Base-by-base conservation (phyloP, 129 eudicot species). In the Pittosporum tobira region DNA sequence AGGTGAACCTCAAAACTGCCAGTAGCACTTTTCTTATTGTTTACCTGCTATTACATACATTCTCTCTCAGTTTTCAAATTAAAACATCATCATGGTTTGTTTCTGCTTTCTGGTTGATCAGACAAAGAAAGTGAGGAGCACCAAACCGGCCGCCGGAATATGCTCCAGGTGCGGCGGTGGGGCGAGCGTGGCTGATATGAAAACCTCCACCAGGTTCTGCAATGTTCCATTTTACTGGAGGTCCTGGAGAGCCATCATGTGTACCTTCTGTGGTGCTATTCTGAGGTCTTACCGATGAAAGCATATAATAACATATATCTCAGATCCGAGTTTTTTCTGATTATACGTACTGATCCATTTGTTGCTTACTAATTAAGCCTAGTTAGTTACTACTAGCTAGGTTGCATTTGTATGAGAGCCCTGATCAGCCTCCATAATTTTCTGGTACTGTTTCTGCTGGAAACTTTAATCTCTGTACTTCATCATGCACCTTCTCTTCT, bases 161-260 rank as follows among this genome's bases (percentile, higher is more conserved):
- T 88, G 96, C 67, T 88, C 96, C 19, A 69, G 88, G 73, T 88
- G 96, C 65, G 79, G 80, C 40, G 73, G 83, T n/a, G 94, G 90
- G 5, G 96, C 96, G 0, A 75, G 75, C 27, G 91, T 88, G 18
- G 96, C 96, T 0, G 94, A 84, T 30, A 88, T 88, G 87, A 76
- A 69, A 62, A 84, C 87, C 2, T 67, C 77, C 16, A 89, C 97
- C 0, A 74, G 97, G 64, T 89, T 89, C 63, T 89, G 97, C 64
- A 72, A 61, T 22, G 79, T 89, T 18, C 97, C 97, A 2, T 70
- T 89, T 48, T 79, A 85, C 46, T 77, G 82, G 81, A 79, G 77
- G 67, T 62, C 74, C 11, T 89, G 95, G 97, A 79, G 74, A 46
- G 93, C 95, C 12, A 82, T 89, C 16, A 68, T 89, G 4, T 89